Conservation (phyloP, 768 basidiomycete species). For the Ramaria rubella region DNA sequence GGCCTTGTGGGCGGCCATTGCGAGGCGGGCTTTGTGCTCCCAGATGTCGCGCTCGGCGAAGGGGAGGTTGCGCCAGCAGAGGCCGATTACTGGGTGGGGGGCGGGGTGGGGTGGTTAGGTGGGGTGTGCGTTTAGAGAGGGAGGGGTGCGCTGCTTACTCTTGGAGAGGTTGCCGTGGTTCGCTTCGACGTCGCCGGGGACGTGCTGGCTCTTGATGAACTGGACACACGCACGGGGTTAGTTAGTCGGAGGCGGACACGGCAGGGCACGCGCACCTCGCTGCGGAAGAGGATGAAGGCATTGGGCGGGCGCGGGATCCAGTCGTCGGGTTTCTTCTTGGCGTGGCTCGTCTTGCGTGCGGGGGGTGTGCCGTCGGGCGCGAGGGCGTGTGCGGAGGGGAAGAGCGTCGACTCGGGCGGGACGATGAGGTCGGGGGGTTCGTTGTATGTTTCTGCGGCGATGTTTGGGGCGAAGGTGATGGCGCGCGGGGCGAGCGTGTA, state of each 20-base stretch:
- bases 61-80: constrained; percentile 68
- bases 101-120: background rate
- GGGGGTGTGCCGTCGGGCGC: constrained; percentile 26
- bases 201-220: constrained; percentile 32
- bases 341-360: constrained; percentile 35
- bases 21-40: constrained; percentile 67
- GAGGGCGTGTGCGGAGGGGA: constrained; percentile 38
- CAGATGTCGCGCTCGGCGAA: constrained; percentile 62
- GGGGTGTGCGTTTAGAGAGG: background rate
- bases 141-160: constrained; percentile 25
- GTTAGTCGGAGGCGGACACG: background rate
- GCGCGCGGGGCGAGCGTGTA: constrained; percentile 28
- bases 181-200: constrained; percentile 70
- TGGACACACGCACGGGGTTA: background rate
- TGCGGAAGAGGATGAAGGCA: constrained; percentile 80
- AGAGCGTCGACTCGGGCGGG: constrained; percentile 43
- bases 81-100: constrained; percentile 36
- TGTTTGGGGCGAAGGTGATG: constrained; percentile 52
- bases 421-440: constrained; percentile 37
- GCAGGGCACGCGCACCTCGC: constrained; percentile 50
- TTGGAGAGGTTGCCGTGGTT: constrained; percentile 80
- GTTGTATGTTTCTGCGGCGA: constrained; percentile 54
- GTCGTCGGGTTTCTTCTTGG: constrained; percentile 37
- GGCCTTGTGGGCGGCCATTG: constrained; percentile 66
- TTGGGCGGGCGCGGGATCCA: constrained; percentile 82